Evolutionary conservation across 2,329 filamentous ascomycete genomes (phyloP).

Genomic region (Nannizziopsis arthrosporioides): DNA sequence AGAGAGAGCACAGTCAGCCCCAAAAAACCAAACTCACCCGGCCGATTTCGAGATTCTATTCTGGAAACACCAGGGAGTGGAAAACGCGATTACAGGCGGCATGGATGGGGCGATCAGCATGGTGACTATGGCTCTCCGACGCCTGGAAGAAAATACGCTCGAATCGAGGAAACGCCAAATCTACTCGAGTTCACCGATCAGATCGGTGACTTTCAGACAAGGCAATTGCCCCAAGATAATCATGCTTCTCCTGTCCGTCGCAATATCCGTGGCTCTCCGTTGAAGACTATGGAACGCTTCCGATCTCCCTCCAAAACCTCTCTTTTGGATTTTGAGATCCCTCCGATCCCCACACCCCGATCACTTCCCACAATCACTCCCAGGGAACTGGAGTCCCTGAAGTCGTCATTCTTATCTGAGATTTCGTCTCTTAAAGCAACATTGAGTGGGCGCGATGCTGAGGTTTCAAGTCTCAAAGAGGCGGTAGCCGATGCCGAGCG

Average conservation of each 20-base stretch:
- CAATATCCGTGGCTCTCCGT: conserved; percentile 29
- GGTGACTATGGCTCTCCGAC: conserved; percentile 31
- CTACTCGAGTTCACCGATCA: conserved; percentile 84
- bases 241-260: conserved; percentile 31
- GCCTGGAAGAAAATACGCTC: conserved; percentile 39
- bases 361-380: conserved; percentile 85
- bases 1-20: conserved; percentile 35
- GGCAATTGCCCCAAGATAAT: conserved; percentile 32
- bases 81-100: conserved; percentile 26
- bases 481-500: conserved; percentile 85
- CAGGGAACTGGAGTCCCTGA: conserved; percentile 81
- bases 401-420: conserved; percentile 80
- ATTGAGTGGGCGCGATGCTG: conserved; percentile 82
- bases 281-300: conserved; percentile 28
- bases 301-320: conserved; percentile 46
- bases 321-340: conserved; percentile 81
- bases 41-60: conserved; percentile 16
- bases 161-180: conserved; percentile 54
- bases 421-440: conserved; percentile 91
- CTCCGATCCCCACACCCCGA: conserved; percentile 82
- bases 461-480: conserved; percentile 74
- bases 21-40: conserved; percentile 24
- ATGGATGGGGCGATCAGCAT: conserved; percentile 25
- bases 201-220: conserved; percentile 38
- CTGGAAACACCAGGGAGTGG: conserved; percentile 40